Evolutionary conservation across 1,284 basidiomycete species (phyloP).

Genomic region (Exsudoporus floridanus): DNA sequence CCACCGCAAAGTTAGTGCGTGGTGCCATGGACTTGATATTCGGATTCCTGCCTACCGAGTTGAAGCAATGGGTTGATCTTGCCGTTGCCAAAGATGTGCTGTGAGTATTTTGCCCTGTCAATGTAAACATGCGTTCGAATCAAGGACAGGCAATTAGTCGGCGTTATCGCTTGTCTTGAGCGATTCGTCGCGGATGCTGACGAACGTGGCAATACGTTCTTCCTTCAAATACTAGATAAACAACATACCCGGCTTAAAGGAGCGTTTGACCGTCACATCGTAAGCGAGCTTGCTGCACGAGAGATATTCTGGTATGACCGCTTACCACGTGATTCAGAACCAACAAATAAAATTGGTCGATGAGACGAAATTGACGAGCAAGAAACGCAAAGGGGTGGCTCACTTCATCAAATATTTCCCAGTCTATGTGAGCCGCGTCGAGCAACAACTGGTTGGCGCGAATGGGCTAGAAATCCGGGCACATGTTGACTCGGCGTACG

Average conservation of each 20-base stretch:
- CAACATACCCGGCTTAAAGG: slow-evolving; percentile 76
- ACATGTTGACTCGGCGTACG: slow-evolving; percentile 82
- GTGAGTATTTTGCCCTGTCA: slow-evolving; percentile 48
- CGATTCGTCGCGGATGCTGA: slow-evolving; percentile 77
- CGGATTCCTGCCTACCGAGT: slow-evolving; percentile 83
- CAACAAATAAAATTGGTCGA: slow-evolving; percentile 91
- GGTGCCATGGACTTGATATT: slow-evolving; percentile 94
- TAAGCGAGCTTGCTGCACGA: slow-evolving; percentile 41
- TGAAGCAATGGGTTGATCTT: slow-evolving; percentile 83
- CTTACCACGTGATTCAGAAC: slow-evolving; percentile 45
- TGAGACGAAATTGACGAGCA: slow-evolving; percentile 85
- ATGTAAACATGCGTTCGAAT: slow-evolving; percentile 1
- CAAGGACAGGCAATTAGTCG: slow-evolving; percentile 73
- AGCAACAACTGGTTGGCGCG: slow-evolving; percentile 80
- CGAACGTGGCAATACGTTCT: slow-evolving; percentile 74
- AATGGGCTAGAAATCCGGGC: slow-evolving; percentile 78
- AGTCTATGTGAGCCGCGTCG: slow-evolving; percentile 80
- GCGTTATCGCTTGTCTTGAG: slow-evolving; percentile 81
- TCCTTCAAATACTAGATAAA: slow-evolving; percentile 74
- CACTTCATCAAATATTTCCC: slow-evolving; percentile 94
- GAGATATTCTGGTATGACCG: neutral
- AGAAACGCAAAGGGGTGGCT: slow-evolving; percentile 91
- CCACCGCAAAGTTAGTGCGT: slow-evolving; percentile 78
- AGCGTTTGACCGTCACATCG: slow-evolving; percentile 76
- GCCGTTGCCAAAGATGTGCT: slow-evolving; percentile 75